Evolutionary conservation across 1,284 basidiomycete species (phyloP), one percentile per base, ranked within the genome.

Genomic region (Trametes hirsuta): DNA sequence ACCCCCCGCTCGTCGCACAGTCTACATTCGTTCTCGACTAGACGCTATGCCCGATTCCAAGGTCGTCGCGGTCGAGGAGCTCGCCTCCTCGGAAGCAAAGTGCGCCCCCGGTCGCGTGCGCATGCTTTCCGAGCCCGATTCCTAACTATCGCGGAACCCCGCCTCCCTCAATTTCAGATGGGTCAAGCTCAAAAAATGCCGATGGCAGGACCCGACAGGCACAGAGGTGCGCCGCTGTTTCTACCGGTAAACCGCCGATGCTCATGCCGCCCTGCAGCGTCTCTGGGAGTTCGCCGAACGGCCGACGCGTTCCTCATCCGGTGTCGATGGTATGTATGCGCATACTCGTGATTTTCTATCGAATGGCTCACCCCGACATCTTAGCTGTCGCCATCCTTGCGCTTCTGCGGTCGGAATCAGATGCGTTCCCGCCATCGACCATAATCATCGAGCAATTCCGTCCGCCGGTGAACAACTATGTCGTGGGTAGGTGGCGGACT

Each of bases 361-460:
- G 9, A 1, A 11, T n/a, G 12, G 18, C 21, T 44, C n/a, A 44
- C 22, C 8, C 6, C 10, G 18, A 18, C 22, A 25, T 55, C 4
- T 6, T 57, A 91, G 94, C 88, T 56, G 94, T 96, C 10, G 89
- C 93, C 12, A 88, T 97, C 55, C 77, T 97, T 18, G 86, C 93
- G 4, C 76, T 97, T 18, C 79, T 98, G 46, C 84, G 84, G 24
- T 91, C 90, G 45, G 86, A 86, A 72, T 84, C 83, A 14, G 80
- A 83, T 63, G 81, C 83, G 18, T 94, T 87, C 75, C 87, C 78
- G 35, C 73, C 77, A 0, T 91, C 88, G 0, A 95, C 93, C 1
- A 84, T 97, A 56, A 81, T 97, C 61, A 86, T 96, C 65, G 93
- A 96, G 72, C 94, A 96, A 73, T 96, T 88, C 74, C 85, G 94